These are phyloP conservation scores for Lipomyces sp. DNA, from an alignment of 805 yeast species.

Conservation along the genomic window DNA sequence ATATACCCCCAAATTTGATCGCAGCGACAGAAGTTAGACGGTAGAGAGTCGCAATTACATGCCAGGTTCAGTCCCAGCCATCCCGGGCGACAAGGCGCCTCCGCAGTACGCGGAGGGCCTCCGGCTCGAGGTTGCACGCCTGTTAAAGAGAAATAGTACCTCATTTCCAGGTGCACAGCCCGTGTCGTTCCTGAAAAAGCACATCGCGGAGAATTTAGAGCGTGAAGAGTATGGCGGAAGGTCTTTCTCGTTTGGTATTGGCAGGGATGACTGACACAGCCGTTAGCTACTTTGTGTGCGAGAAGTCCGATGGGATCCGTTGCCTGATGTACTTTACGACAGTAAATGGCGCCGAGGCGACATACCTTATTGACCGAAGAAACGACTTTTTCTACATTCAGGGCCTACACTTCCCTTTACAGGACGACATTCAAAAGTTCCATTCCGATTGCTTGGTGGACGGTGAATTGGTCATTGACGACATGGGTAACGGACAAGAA, in stretches of 20 bases:
- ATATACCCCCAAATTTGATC: neutral
- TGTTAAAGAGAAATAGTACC: constrained; percentile 60
- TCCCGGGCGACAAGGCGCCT: constrained; percentile 84
- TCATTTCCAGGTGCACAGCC: constrained; percentile 87
- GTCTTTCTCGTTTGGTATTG: neutral
- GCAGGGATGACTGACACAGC: neutral
- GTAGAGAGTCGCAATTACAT: constrained; percentile 7
- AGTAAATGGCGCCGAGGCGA: constrained; percentile 81
- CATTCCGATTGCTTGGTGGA: constrained; percentile 91
- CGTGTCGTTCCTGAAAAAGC: constrained; percentile 79
- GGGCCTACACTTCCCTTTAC: constrained; percentile 74
- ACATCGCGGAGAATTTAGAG: constrained; percentile 64
- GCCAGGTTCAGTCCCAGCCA: constrained; percentile 61
- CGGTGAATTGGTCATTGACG: constrained; percentile 86
- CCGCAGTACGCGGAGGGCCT: constrained; percentile 71
- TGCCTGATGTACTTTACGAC: constrained; percentile 70
- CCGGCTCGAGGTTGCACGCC: constrained; percentile 66
- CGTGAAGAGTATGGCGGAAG: constrained; percentile 56
- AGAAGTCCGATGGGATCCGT: constrained; percentile 91
- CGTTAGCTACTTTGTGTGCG: constrained; percentile 79
- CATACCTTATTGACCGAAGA: constrained; percentile 85
- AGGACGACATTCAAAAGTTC: constrained; percentile 56
- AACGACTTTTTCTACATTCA: constrained; percentile 84
- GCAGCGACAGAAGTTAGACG: neutral
- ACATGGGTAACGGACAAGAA: constrained; percentile 52